These are phyloP conservation scores for Hansenula sp. DNA, from an alignment of 1,139 yeast genomes.

Conservation along the genomic window DNA sequence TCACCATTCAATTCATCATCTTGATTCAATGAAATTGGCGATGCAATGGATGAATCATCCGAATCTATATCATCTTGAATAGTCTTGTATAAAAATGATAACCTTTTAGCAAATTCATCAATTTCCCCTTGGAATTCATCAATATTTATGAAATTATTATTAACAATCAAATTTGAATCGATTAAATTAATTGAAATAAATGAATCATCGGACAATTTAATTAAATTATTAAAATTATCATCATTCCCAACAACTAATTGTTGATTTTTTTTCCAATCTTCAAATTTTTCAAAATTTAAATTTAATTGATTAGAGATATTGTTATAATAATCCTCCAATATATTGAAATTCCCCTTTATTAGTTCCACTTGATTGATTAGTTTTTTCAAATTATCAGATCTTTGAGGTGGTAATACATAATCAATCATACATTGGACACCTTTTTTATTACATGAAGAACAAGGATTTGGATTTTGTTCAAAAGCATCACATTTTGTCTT, in stretches of 20 bases:
- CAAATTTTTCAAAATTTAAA: slow-evolving; percentile 14
- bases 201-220: slow-evolving; percentile 17
- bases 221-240: slow-evolving; percentile 10
- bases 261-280: slow-evolving; percentile 18
- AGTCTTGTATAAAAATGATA: slow-evolving; percentile 5
- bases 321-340: slow-evolving; percentile 10
- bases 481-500: slow-evolving; percentile 63
- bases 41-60: slow-evolving; percentile 1
- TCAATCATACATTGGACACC: slow-evolving; percentile 52
- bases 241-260: too few relatives aligned
- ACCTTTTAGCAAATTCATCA: slow-evolving; percentile 4
- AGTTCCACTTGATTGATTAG: slow-evolving; percentile 15
- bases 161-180: slow-evolving; percentile 9
- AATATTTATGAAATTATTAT: slow-evolving; percentile 14
- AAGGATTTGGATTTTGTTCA: slow-evolving; percentile 47
- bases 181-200: slow-evolving; percentile 18
- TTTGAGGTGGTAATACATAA: slow-evolving; percentile 35
- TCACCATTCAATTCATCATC: background rate
- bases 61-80: background rate
- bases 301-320: slow-evolving; percentile 11
- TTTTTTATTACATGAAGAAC: slow-evolving; percentile 52
- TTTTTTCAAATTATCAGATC: slow-evolving; percentile 22
- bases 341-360: slow-evolving; percentile 11
- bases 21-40: background rate
- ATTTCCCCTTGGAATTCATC: slow-evolving; percentile 14